phyloP scores from a whole-genome alignment of 495 filamentous ascomycete genomes.

The Penicillium arizonense region DNA sequence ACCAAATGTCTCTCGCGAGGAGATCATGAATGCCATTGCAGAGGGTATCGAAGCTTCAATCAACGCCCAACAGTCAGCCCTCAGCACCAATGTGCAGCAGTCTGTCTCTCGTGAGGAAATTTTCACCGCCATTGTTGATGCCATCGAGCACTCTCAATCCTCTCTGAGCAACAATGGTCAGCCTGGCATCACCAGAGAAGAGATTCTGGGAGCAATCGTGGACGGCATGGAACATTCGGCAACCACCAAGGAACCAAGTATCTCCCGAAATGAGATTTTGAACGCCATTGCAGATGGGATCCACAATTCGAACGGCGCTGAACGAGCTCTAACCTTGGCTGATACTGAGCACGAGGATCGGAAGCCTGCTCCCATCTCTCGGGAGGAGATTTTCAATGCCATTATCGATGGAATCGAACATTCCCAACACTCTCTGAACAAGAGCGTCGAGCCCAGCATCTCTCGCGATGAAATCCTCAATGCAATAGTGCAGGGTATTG shows the following conservation, averaged over 20 bases:
- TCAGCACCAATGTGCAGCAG: conserved; percentile 11
- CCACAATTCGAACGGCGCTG: neutral
- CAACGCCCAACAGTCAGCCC: conserved; percentile 34
- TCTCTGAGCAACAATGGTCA: conserved; percentile 8
- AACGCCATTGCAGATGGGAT: conserved; percentile 16
- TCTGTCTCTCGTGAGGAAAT: conserved; percentile 41
- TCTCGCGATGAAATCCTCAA: conserved; percentile 39
- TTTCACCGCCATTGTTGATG: conserved; percentile 52
- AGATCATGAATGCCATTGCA: conserved; percentile 47
- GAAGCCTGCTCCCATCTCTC: neutral
- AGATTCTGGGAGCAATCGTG: conserved; percentile 48
- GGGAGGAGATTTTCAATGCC: conserved; percentile 45
- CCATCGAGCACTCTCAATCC: conserved; percentile 29
- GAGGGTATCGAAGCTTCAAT: conserved; percentile 48
- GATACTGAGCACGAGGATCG: neutral
- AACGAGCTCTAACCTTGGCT: neutral
- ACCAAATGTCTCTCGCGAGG: conserved; percentile 42
- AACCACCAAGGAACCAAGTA: conserved; percentile 24
- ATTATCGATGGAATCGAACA: conserved; percentile 40
- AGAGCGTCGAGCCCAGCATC: neutral
- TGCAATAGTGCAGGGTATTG: conserved; percentile 44
- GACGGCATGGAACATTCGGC: conserved; percentile 36
- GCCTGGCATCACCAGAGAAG: conserved; percentile 30
- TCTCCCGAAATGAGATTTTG: conserved; percentile 45
- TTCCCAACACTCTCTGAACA: conserved; percentile 11